Evolutionary conservation across 169 alveolate species (phyloP).

Genomic region (Fabrea salina): DNA sequence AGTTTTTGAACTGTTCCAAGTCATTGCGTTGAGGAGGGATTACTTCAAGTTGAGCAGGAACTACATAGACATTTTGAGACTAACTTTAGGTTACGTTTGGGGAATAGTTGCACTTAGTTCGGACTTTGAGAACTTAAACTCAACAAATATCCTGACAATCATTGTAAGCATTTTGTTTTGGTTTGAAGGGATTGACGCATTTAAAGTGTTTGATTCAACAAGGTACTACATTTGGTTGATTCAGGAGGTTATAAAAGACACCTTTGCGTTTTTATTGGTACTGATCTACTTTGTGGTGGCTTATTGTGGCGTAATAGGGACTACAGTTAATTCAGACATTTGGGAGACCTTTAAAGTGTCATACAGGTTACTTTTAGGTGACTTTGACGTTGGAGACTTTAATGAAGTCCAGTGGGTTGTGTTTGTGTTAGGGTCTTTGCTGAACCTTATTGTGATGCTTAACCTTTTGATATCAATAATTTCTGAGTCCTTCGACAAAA

Average conservation of each 20-base stretch:
- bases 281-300: neutral
- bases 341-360: neutral
- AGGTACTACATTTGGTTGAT: too few relatives aligned
- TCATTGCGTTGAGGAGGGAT: neutral
- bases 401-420: neutral
- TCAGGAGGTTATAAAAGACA: neutral
- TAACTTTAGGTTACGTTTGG: neutral
- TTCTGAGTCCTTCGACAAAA: conserved; percentile 5
- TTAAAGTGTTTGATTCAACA: too few relatives aligned
- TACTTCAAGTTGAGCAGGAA: neutral
- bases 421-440: neutral
- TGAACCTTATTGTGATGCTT: neutral
- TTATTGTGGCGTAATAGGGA: neutral
- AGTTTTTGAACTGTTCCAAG: neutral
- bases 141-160: neutral
- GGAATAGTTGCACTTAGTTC: neutral
- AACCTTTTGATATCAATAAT: conserved; percentile 1
- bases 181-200: neutral
- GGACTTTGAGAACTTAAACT: neutral
- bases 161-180: neutral
- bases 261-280: neutral
- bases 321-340: neutral
- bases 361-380: neutral
- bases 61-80: neutral
- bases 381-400: neutral